These are phyloP conservation scores for Magnolia officinalis DNA, from an alignment of 164 flowering plant species.

Conservation along the genomic window DNA sequence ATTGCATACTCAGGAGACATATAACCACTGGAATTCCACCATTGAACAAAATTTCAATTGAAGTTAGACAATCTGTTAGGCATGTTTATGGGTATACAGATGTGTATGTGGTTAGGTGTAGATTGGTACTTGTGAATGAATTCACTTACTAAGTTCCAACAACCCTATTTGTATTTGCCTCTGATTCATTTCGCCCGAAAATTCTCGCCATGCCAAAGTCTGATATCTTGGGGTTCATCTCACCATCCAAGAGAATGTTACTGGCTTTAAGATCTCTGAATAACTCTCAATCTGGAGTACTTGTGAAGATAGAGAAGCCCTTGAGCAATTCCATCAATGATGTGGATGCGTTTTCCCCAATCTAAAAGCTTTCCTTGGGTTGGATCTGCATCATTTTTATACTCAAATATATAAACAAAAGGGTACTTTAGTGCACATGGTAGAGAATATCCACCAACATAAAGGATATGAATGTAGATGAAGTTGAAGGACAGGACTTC, in stretches of 20 bases:
- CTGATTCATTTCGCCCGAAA: constrained; percentile 17
- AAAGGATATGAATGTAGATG: too few relatives aligned
- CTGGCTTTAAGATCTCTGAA: constrained; percentile 51
- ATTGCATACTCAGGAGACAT: constrained; percentile 57
- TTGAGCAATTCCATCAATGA: constrained; percentile 34
- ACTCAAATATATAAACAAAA: too few relatives aligned
- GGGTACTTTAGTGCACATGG: too few relatives aligned
- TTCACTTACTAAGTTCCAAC: constrained; percentile 31
- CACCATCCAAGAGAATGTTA: constrained; percentile 34
- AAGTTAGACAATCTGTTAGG: too few relatives aligned
- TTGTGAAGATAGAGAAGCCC: constrained; percentile 46
- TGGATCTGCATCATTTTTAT: not conserved
- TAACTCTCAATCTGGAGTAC: constrained; percentile 33
- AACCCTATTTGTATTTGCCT: constrained; percentile 24
- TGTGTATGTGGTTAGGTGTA: too few relatives aligned
- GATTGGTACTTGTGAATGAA: not conserved
- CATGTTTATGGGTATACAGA: too few relatives aligned
- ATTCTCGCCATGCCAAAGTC: constrained; percentile 47
- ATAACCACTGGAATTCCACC: constrained; percentile 16
- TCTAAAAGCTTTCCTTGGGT: constrained; percentile 1
- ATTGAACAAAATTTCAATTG: not conserved
- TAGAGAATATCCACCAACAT: too few relatives aligned
- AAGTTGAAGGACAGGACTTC: too few relatives aligned
- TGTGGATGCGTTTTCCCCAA: constrained; percentile 31
- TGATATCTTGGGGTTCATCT: constrained; percentile 47